Percentiles rank a stretch among this genome's conserved stretches.
These are phyloP conservation scores for Yamadazyma mexicana DNA, from an alignment of 1,139 yeast species.

Conservation along the genomic window DNA sequence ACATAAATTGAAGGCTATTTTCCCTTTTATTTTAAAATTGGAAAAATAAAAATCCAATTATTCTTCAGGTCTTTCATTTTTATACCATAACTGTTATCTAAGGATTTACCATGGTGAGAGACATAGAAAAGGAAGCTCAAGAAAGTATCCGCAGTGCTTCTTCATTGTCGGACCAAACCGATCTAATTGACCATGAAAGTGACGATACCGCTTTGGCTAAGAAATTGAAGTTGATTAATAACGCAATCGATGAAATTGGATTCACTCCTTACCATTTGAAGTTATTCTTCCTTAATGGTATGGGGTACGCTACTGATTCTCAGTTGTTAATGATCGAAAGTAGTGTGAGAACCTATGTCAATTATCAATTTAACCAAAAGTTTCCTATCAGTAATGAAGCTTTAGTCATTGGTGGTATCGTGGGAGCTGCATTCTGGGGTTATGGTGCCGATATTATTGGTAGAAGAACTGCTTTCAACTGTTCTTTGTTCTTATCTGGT, in stretches of 20 bases:
- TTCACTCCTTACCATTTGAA: constrained; percentile 37
- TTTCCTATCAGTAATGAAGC: constrained; percentile 32
- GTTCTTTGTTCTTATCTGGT: constrained; percentile 51
- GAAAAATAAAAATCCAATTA: not conserved
- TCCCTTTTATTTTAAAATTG: not conserved
- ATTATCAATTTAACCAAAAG: constrained; percentile 39
- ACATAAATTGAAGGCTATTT: constrained; percentile 1
- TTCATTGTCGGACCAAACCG: constrained; percentile 17
- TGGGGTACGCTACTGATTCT: constrained; percentile 67
- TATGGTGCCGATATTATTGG: constrained; percentile 62
- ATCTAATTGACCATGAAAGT: constrained; percentile 26
- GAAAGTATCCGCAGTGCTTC: constrained; percentile 14
- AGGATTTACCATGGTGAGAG: not conserved
- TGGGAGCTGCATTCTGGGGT: constrained; percentile 61
- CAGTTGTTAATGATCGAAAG: constrained; percentile 48
- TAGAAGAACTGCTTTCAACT: constrained; percentile 55
- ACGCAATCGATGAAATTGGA: constrained; percentile 38
- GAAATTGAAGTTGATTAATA: constrained; percentile 30
- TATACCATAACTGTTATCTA: too few species aligned
- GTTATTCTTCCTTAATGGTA: constrained; percentile 50
- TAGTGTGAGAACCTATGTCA: constrained; percentile 37
- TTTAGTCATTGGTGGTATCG: constrained; percentile 46
- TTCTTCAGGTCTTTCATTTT: not conserved
- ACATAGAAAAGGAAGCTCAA: constrained; percentile 13
- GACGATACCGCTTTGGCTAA: constrained; percentile 24